Conservation (phyloP, 1,284 basidiomycete genomes). For the Heterobasidion parviporum region DNA sequence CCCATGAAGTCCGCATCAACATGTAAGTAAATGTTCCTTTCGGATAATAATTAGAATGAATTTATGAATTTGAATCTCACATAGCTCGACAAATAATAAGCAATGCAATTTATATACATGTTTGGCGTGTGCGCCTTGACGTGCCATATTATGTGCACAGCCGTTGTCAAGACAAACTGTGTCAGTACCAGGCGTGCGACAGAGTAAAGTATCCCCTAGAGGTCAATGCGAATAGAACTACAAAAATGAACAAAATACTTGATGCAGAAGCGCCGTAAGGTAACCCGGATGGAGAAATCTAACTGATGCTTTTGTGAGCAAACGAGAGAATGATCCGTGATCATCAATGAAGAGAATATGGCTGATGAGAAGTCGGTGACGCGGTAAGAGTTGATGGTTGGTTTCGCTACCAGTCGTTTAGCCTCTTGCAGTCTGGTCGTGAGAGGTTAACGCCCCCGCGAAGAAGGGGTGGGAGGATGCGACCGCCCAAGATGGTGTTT, state of each 20-base stretch:
- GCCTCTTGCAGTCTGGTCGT: slow-evolving; percentile 52
- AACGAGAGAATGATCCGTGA: not conserved
- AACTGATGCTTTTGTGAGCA: not conserved
- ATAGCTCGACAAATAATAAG: too few species aligned
- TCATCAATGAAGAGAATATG: not conserved
- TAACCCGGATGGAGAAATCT: not conserved
- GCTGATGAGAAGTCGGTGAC: not conserved
- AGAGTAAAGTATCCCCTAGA: not conserved
- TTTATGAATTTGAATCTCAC: too few species aligned
- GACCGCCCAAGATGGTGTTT: slow-evolving; percentile 79
- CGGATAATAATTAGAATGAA: too few species aligned
- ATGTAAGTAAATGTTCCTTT: too few species aligned
- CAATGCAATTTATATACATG: too few species aligned
- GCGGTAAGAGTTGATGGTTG: not conserved
- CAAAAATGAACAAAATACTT: not conserved
- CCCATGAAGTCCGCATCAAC: too few species aligned
- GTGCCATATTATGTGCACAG: not conserved
- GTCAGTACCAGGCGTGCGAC: not conserved
- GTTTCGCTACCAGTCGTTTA: slow-evolving; percentile 64
- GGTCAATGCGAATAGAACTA: not conserved
- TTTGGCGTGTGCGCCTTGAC: too few species aligned
- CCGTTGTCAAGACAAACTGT: not conserved
- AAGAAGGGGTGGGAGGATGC: slow-evolving; percentile 75
- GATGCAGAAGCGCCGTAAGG: not conserved
- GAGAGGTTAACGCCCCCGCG: slow-evolving; percentile 76